Conservation (phyloP, 2,329 filamentous ascomycete species). For the Trichoderma pleuroti region DNA sequence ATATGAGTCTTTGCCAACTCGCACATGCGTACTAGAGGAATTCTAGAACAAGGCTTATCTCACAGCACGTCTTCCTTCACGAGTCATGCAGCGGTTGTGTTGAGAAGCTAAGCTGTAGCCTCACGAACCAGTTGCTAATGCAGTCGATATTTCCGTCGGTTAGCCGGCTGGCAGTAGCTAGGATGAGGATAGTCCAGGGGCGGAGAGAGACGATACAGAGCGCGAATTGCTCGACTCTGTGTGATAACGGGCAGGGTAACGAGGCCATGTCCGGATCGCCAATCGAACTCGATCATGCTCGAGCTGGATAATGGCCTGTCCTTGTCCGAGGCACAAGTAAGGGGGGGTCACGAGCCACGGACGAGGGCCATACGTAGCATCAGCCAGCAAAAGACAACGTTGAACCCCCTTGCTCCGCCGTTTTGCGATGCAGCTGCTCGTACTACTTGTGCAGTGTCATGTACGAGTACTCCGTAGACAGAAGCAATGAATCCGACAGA, state of each 20-base stretch:
- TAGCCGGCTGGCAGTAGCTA: background rate
- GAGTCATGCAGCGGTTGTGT: slow-evolving; percentile 6
- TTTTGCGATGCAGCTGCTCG: background rate
- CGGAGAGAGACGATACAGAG: background rate
- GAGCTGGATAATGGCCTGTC: background rate
- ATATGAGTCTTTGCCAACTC: background rate
- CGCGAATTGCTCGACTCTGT: background rate
- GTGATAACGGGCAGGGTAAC: background rate
- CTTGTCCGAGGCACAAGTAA: background rate
- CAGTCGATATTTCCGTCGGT: background rate
- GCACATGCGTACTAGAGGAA: background rate
- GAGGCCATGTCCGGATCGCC: background rate
- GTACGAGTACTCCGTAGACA: too few species aligned
- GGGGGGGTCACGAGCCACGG: slow-evolving; percentile 2
- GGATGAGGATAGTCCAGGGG: background rate
- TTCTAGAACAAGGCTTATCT: slow-evolving; percentile 15
- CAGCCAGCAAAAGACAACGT: background rate
- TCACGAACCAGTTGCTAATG: slow-evolving; percentile 1
- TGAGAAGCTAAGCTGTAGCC: slow-evolving; percentile 1
- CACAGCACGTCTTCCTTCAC: background rate
- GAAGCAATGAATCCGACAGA: background rate
- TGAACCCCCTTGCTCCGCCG: background rate
- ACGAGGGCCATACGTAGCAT: background rate
- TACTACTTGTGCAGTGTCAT: background rate
- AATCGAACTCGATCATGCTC: background rate